Evolutionary conservation across 108 stramenopile genomes (phyloP), one percentile per base, ranked within the genome.

Genomic region (Nannochloropsis gaditana): DNA sequence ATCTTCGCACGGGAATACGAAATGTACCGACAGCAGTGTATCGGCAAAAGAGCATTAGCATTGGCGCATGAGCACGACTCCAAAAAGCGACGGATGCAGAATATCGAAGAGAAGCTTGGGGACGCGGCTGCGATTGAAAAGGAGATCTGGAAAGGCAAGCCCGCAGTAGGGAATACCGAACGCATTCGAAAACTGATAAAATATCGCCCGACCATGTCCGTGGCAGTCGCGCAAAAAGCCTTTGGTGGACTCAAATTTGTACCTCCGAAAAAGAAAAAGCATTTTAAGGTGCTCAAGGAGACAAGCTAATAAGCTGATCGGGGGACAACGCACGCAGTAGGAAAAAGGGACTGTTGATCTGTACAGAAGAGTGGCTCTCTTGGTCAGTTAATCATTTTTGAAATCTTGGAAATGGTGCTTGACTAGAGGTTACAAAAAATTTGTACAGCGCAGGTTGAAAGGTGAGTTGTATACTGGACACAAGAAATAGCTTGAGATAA

Each of bases 11-110:
- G 15, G 19, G 59, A 73, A n/a, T 73, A 73, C 59, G 59, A 73
- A 73, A 73, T n/a, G n/a, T 2, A 73, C 6, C 59, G 59, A 6
- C 15, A 3, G n/a, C 19, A 6, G 59, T 73, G 59, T 15, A 73
- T 73, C n/a, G 59, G 59, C 3, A 73, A 73, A n/a, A 15, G 59
- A 6, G 59, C 59, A 6, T 6, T 73, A n/a, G 59, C 59, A 15
- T 73, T 73, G 59, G 59, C 59, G 6, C 19, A 73, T n/a, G 59
- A 73, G 19, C 59, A 73, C 6, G 59, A 73, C 19, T 73, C 59
- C 19, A 73, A 73, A n/a, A 73, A 73, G 59, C 59, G 59, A n/a
- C 59, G 59, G 59, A 73, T n/a, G 59, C 15, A n/a, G 59, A n/a
- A n/a, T 15, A 8, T 73, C n/a, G 59, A 73, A 73, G 59, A 73